Evolutionary conservation across 805 yeast species (phyloP), one percentile per base, ranked within the genome.

Genomic region (Barnettozyma pratensis): DNA sequence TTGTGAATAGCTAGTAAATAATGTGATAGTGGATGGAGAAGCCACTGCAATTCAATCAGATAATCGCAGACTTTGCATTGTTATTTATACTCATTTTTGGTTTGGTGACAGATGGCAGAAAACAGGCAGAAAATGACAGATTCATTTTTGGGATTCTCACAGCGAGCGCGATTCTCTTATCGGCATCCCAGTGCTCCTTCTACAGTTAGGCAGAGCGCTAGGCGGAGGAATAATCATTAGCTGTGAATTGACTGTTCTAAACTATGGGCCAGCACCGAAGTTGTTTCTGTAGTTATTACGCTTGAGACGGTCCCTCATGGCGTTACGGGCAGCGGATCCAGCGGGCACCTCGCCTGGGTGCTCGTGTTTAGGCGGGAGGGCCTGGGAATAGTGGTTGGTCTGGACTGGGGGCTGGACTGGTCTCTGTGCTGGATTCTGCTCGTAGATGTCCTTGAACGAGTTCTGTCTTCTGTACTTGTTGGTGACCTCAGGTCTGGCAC

Each of bases 231-330:
- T 40, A 31, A 40, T 25, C 5, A 9, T 27, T 25, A 9, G 41
- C 12, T 14, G 10, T 14, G n/a, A 11, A 39, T 29, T 34, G 5
- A 41, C 25, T 34, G 27, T 41, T 8, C 31, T 41, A 14, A 26
- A 9, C 14, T n/a, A 32, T 36, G n/a, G 35, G 36, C 41, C 54
- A 6, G 44, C 54, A 25, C 52, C 53, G 39, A 61, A 61, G 44
- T 55, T 54, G 8, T 50, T 44, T 48, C 59, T 48, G 41, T 58
- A 54, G 46, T 57, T 59, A 45, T 60, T 59, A 37, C 59, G 54
- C 43, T 55, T 61, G 30, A 61, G 41, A 31, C 63, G 55, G 37
- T 58, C 63, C 31, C 53, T 57, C 56, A 61, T 57, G 1, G 41
- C 38, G 26, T 45, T 35, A 26, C 39, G 38, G n/a, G 44, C 34